Evolutionary conservation across 1,139 yeast species (phyloP).

Genomic region (Yamadazyma taylorii): DNA sequence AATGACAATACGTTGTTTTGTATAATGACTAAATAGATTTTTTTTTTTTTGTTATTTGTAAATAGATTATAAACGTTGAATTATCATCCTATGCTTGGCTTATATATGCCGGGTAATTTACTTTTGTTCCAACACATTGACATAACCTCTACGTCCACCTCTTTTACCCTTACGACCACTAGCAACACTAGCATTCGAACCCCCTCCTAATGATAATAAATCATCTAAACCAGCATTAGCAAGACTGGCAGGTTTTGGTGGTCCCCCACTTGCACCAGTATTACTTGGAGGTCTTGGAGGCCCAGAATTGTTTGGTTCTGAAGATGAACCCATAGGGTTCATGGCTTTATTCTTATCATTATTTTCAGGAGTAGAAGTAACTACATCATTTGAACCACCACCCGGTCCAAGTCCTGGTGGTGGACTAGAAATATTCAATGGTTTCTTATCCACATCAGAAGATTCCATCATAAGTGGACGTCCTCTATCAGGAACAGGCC

Average conservation of each 20-base stretch:
- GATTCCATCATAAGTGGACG: constrained; percentile 12
- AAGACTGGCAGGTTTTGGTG: constrained; percentile 22
- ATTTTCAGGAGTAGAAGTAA: constrained; percentile 3
- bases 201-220: constrained; percentile 49
- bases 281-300: no score
- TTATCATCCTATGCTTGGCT: not conserved
- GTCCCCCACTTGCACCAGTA: constrained; percentile 7
- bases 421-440: constrained; percentile 7
- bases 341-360: not conserved
- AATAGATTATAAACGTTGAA: not conserved
- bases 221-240: constrained; percentile 67
- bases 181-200: constrained; percentile 31
- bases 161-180: constrained; percentile 57
- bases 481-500: constrained; percentile 12
- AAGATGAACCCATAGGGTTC: constrained; percentile 4
- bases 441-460: constrained; percentile 9
- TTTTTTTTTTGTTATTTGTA: no score
- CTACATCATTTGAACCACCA: constrained; percentile 5
- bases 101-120: constrained; percentile 5
- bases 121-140: constrained; percentile 62
- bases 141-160: constrained; percentile 73
- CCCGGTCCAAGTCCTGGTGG: constrained; percentile 6
- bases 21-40: no score
- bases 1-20: not conserved
- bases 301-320: constrained; percentile 2